Conservation (phyloP, 1,139 yeast genomes). For the Barnettozyma hawaiiensis region DNA sequence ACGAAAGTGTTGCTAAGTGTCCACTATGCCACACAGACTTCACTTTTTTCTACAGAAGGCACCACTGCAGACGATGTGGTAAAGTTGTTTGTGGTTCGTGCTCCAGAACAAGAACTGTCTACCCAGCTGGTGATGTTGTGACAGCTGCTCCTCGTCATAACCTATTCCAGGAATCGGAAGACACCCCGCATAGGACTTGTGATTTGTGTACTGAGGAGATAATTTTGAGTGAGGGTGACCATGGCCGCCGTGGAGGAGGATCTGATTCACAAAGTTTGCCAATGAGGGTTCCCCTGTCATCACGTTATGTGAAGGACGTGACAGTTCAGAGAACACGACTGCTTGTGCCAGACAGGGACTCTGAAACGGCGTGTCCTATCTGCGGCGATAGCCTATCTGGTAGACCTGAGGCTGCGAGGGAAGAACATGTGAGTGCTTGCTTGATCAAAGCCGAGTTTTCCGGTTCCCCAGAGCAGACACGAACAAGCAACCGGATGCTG, state of each 20-base stretch:
- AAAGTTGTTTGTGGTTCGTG: slow-evolving; percentile 67
- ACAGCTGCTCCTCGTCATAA: slow-evolving; percentile 35
- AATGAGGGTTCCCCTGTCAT: slow-evolving; percentile 10
- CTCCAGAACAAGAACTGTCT: slow-evolving; percentile 43
- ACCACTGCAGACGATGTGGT: slow-evolving; percentile 87
- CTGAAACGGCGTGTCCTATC: slow-evolving; percentile 46
- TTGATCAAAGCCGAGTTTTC: slow-evolving; percentile 60
- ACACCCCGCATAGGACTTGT: slow-evolving; percentile 60
- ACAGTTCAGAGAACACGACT: slow-evolving; percentile 13
- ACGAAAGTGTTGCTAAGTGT: slow-evolving; percentile 55
- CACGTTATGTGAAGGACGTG: slow-evolving; percentile 13
- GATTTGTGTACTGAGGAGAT: slow-evolving; percentile 64
- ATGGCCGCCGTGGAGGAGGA: slow-evolving; percentile 12
- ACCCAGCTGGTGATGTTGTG: slow-evolving; percentile 38
- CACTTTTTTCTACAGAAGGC: slow-evolving; percentile 70
- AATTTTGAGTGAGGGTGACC: slow-evolving; percentile 32
- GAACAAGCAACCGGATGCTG: slow-evolving; percentile 68
- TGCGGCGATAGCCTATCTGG: slow-evolving; percentile 41
- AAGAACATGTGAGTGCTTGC: slow-evolving; percentile 66
- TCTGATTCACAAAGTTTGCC: slow-evolving; percentile 11
- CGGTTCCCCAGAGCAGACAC: slow-evolving; percentile 48
- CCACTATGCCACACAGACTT: slow-evolving; percentile 53
- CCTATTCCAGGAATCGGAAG: slow-evolving; percentile 44
- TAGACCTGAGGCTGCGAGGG: slow-evolving; percentile 44
- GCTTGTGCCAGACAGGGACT: slow-evolving; percentile 16